These are phyloP conservation scores for Hydnomerulius pinastri DNA, from an alignment of 768 basidiomycete genomes.

Conservation along the genomic window DNA sequence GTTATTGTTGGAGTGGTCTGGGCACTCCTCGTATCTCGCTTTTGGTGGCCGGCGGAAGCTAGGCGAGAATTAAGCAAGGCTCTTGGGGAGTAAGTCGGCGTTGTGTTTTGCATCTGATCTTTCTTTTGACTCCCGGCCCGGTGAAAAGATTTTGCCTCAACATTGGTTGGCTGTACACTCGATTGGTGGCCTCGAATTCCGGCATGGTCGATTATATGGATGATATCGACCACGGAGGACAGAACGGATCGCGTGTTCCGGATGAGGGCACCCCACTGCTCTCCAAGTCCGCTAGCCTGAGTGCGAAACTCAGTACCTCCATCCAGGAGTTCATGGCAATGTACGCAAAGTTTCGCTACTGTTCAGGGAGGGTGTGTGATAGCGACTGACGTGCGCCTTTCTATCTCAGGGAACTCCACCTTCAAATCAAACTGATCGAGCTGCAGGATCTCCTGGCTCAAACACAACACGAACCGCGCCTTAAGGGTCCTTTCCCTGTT, in stretches of 20 bases:
- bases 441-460: constrained; percentile 84
- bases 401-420: constrained; percentile 80
- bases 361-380: no score
- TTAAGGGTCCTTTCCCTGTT: constrained; percentile 95
- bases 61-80: constrained; percentile 82
- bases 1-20: constrained; percentile 87
- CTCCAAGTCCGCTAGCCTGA: constrained; percentile 38
- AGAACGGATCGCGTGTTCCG: constrained; percentile 4
- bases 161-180: constrained; percentile 93
- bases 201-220: constrained; percentile 52
- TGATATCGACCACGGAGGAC: constrained; percentile 16
- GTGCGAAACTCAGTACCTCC: constrained; percentile 55
- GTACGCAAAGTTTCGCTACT: constrained; percentile 43
- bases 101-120: not conserved
- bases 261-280: constrained; percentile 35
- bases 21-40: constrained; percentile 84
- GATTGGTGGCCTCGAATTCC: constrained; percentile 86
- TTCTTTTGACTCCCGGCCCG: not conserved
- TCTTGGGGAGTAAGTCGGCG: constrained; percentile 74
- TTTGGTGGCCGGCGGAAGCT: constrained; percentile 97
- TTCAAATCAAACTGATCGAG: constrained; percentile 89
- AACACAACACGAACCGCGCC: constrained; percentile 88
- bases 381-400: not conserved
- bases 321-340: constrained; percentile 91
- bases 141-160: constrained; percentile 82